A percentile compares a stretch with the other conserved stretches of the same genome.
These are phyloP conservation scores for Skeletonema grethae DNA, from an alignment of 108 stramenopile genomes.

Conservation along the genomic window DNA sequence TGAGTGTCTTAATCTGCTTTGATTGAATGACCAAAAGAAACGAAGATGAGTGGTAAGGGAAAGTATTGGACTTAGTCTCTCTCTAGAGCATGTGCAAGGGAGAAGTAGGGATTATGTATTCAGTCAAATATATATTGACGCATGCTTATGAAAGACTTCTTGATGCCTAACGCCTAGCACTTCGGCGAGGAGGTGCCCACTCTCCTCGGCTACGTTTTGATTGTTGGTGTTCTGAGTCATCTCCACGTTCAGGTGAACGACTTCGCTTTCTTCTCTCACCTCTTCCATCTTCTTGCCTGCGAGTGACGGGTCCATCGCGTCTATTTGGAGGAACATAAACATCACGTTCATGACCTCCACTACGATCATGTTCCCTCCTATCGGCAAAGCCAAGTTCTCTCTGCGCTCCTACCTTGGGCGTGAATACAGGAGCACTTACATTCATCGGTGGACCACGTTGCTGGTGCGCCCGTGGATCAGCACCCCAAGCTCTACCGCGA, in stretches of 20 bases:
- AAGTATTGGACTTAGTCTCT: too few species aligned
- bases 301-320: slow-evolving; percentile 15
- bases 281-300: slow-evolving; percentile 10
- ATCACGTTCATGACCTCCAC: slow-evolving; percentile 17
- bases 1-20: too few species aligned
- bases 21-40: too few species aligned
- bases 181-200: slow-evolving; percentile 20
- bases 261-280: slow-evolving; percentile 25
- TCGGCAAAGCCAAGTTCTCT: slow-evolving; percentile 15
- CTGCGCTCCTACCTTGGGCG: slow-evolving; percentile 24
- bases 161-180: background rate
- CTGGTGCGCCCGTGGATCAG: slow-evolving; percentile 18
- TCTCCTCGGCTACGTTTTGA: slow-evolving; percentile 18
- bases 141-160: background rate
- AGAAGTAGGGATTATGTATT: too few species aligned
- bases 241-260: slow-evolving; percentile 22
- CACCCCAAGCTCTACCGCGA: slow-evolving; percentile 31
- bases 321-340: slow-evolving; percentile 23
- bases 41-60: too few species aligned
- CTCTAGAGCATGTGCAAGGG: too few species aligned
- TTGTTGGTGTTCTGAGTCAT: slow-evolving; percentile 11
- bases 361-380: slow-evolving; percentile 18
- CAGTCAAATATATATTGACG: background rate
- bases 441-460: slow-evolving; percentile 13
- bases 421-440: slow-evolving; percentile 21